phyloP scores from a whole-genome alignment of 1,284 basidiomycete genomes.

The Trichosporon sp. region DNA sequence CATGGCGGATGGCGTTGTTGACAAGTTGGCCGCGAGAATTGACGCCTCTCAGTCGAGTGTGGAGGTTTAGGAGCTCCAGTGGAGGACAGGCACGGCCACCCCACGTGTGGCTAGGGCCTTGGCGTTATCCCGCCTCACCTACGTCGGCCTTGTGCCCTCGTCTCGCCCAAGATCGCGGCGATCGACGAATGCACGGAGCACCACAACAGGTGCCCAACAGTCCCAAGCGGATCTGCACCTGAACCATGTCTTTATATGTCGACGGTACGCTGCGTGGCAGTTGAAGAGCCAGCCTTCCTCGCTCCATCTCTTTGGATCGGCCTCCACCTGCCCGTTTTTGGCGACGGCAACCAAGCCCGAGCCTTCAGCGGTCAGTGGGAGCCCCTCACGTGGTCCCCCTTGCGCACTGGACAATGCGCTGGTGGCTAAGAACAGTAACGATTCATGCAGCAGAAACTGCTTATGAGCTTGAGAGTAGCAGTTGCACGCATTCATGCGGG shows the following conservation, averaged over 20 bases:
- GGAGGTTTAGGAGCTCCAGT: neutral
- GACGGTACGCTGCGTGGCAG: no score
- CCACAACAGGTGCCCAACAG: no score
- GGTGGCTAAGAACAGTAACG: neutral
- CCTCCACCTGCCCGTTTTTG: neutral
- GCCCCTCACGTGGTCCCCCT: neutral
- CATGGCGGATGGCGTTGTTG: slow-evolving; percentile 3
- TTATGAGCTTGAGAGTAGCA: no score
- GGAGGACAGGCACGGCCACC: neutral
- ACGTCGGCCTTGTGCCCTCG: neutral
- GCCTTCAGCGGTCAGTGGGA: neutral
- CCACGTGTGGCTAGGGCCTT: neutral
- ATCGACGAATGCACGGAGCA: neutral
- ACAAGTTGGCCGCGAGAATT: neutral
- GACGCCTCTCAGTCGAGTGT: neutral
- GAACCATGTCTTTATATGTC: no score
- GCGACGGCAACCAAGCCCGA: neutral
- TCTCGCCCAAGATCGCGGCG: neutral
- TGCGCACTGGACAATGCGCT: neutral
- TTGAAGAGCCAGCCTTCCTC: no score
- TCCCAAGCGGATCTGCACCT: no score
- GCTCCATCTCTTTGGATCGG: neutral
- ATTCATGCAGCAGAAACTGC: neutral
- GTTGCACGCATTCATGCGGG: neutral
- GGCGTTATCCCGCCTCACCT: neutral